A percentile compares a stretch with the other conserved stretches of the same genome.
Evolutionary conservation across 805 yeast genomes (phyloP).

Genomic region (Starmerella floricola): DNA sequence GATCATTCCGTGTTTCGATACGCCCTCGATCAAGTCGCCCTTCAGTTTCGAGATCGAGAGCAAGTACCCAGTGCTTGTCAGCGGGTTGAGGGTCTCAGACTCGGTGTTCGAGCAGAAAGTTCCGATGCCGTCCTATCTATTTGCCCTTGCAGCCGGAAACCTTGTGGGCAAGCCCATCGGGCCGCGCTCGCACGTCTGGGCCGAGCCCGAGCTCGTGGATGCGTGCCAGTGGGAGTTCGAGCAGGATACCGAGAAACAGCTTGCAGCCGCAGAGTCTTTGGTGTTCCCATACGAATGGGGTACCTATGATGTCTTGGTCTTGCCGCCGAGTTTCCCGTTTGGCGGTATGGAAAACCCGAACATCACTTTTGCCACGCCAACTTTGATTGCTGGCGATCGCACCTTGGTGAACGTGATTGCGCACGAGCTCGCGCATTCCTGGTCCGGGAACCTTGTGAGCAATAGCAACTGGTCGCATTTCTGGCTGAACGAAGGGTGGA

Average conservation of each 20-base stretch:
- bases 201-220: conserved; percentile 58
- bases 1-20: conserved; percentile 80
- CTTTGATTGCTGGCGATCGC: conserved; percentile 71
- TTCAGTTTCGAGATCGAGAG: conserved; percentile 49
- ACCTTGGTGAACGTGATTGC: conserved; percentile 83
- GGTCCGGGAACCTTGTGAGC: conserved; percentile 86
- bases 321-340: conserved; percentile 69
- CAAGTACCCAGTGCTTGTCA: conserved; percentile 55
- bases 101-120: conserved; percentile 50
- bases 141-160: conserved; percentile 79
- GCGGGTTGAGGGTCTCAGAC: conserved; percentile 42
- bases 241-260: conserved; percentile 63
- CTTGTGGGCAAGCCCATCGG: conserved; percentile 57
- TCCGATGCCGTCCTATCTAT: conserved; percentile 75
- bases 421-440: conserved; percentile 84
- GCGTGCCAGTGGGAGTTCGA: conserved; percentile 71
- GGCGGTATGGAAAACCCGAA: conserved; percentile 96
- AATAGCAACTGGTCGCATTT: conserved; percentile 88
- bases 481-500: conserved; percentile 95
- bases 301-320: conserved; percentile 64
- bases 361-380: conserved; percentile 82
- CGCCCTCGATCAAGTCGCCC: conserved; percentile 69
- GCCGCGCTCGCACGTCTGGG: conserved; percentile 72
- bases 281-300: conserved; percentile 78
- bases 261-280: conserved; percentile 61